Conservation (phyloP, 305 asterid species). For the Fraxinus ornus region DNA sequence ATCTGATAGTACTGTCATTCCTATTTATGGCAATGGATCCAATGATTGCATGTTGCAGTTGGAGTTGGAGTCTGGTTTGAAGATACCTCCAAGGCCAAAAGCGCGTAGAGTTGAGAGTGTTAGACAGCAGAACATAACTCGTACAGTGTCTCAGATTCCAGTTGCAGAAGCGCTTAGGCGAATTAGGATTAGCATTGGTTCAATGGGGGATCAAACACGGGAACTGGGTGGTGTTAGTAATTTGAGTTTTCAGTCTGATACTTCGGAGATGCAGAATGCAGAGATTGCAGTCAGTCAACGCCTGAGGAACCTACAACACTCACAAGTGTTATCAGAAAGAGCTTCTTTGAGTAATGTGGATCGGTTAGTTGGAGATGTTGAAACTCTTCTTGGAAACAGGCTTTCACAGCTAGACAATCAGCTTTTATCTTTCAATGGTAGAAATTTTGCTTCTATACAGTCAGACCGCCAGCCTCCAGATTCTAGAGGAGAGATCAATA, state of each 20-base stretch:
- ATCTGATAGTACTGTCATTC: constrained; percentile 33
- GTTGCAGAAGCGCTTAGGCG: constrained; percentile 86
- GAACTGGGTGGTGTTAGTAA: constrained; percentile 28
- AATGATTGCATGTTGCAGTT: constrained; percentile 24
- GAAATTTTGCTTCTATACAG: constrained; percentile 30
- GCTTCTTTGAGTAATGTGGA: constrained; percentile 68
- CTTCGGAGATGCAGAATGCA: constrained; percentile 35
- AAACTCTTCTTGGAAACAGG: constrained; percentile 46
- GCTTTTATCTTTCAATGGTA: constrained; percentile 32
- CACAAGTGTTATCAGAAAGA: constrained; percentile 73
- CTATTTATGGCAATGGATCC: constrained; percentile 67
- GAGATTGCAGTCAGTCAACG: constrained; percentile 33
- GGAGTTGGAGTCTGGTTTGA: constrained; percentile 48
- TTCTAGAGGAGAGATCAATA: constrained; percentile 29
- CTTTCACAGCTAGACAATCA: constrained; percentile 31
- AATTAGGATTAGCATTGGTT: constrained; percentile 73
- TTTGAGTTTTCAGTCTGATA: constrained; percentile 21
- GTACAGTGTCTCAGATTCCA: constrained; percentile 60
- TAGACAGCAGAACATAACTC: constrained; percentile 67
- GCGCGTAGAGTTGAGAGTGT: constrained; percentile 73
- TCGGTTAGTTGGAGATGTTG: constrained; percentile 71
- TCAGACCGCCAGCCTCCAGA: constrained; percentile 33
- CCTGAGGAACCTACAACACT: constrained; percentile 54
- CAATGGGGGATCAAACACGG: constrained; percentile 38
- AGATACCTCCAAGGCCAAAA: constrained; percentile 82